A percentile compares a stretch with the other conserved stretches of the same genome.
phyloP scores from a whole-genome alignment of 106 monocot species.

The Dendrobium catenatum region DNA sequence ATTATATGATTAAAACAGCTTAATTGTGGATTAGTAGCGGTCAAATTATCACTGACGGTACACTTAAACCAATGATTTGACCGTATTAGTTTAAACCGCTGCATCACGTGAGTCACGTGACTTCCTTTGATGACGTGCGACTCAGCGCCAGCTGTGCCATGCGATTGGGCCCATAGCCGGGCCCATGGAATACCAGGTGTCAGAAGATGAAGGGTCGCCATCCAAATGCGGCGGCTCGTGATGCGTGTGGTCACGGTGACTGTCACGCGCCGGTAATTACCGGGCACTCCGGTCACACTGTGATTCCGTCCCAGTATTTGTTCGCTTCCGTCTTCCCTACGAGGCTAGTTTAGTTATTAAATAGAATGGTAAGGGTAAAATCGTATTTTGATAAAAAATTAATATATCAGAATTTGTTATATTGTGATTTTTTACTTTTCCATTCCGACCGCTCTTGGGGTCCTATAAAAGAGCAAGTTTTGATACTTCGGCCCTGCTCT shows the following conservation, averaged over 20 bases:
- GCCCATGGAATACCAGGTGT: constrained; percentile 3
- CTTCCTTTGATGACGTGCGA: background rate
- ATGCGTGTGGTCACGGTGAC: background rate
- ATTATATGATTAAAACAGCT: too few species aligned
- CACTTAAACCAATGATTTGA: background rate
- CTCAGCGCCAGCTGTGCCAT: background rate
- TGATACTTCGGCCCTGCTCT: background rate
- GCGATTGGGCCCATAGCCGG: background rate
- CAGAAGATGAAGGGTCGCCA: background rate
- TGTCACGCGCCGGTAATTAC: background rate
- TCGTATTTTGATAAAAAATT: background rate
- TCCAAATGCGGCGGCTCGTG: constrained; percentile 13
- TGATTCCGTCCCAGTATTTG: background rate
- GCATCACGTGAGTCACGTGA: constrained; percentile 5
- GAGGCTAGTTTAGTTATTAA: background rate
- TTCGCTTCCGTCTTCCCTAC: background rate
- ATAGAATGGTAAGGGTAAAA: background rate
- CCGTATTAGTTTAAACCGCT: background rate
- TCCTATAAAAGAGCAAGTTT: constrained; percentile 7
- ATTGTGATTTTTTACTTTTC: background rate
- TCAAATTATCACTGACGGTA: background rate
- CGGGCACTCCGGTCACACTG: background rate
- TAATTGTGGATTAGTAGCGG: too few species aligned
- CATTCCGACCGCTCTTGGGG: background rate
- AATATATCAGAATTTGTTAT: background rate